phyloP scores from a whole-genome alignment of 371 early-diverging fungal species.

The Funneliformis caledonium region DNA sequence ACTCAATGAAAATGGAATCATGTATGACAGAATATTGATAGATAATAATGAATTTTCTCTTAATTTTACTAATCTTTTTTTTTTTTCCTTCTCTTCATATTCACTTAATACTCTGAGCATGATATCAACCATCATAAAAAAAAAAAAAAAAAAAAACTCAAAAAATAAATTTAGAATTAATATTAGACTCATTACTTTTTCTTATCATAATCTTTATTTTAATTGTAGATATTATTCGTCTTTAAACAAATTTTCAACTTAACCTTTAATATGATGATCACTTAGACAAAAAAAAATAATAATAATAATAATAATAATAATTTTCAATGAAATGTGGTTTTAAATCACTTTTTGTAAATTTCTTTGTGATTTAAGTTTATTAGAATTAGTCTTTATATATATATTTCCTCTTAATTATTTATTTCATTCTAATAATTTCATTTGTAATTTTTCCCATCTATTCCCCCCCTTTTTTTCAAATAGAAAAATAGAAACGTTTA shows the following conservation, averaged over 20 bases:
- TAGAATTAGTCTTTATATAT: slow-evolving; percentile 14
- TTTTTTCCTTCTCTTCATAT: not conserved
- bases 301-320: not conserved
- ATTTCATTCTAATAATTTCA: not conserved
- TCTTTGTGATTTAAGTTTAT: not conserved
- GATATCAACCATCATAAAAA: not conserved
- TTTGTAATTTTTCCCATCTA: not conserved
- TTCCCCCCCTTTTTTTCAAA: no score
- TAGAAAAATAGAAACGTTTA: not conserved
- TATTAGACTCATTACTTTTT: not conserved
- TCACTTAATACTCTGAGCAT: not conserved
- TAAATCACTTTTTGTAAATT: not conserved
- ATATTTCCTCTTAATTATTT: not conserved
- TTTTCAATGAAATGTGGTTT: not conserved
- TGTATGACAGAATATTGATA: slow-evolving; percentile 10
- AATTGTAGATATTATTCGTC: slow-evolving; percentile 18
- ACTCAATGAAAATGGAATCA: slow-evolving; percentile 10
- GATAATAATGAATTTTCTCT: not conserved
- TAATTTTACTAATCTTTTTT: not conserved
- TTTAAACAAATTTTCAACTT: not conserved
- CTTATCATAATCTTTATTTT: slow-evolving; percentile 2
- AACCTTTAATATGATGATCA: not conserved
- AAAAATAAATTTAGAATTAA: slow-evolving; percentile 16
- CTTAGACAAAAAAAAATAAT: not conserved
- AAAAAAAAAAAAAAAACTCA: not conserved